phyloP scores from a whole-genome alignment of 2,329 filamentous ascomycete genomes.

The Ophiobolus disseminans region DNA sequence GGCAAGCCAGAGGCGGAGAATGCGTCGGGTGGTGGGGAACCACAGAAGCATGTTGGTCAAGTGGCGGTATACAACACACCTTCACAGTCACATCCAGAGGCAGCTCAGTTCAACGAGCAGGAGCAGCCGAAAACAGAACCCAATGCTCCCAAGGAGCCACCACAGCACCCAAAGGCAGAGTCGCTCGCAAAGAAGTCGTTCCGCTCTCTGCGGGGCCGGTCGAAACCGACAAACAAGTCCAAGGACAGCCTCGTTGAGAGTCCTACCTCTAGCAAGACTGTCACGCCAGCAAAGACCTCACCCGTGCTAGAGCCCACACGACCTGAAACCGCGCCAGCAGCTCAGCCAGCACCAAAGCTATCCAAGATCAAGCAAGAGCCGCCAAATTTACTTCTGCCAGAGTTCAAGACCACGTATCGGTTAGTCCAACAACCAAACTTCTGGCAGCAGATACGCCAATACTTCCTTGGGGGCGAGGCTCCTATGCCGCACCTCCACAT shows the following conservation, averaged over 20 bases:
- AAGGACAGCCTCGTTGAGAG: slow-evolving; percentile 28
- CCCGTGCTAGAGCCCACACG: slow-evolving; percentile 36
- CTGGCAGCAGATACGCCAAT: slow-evolving; percentile 52
- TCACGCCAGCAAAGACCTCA: slow-evolving; percentile 37
- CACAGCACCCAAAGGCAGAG: slow-evolving; percentile 24
- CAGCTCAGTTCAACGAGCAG: slow-evolving; percentile 59
- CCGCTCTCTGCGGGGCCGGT: slow-evolving; percentile 39
- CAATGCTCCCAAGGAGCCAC: slow-evolving; percentile 24
- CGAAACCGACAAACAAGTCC: slow-evolving; percentile 29
- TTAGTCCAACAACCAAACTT: slow-evolving; percentile 54
- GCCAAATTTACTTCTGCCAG: slow-evolving; percentile 72
- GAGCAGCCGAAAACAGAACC: slow-evolving; percentile 32
- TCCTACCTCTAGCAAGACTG: slow-evolving; percentile 48
- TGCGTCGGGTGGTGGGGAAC: slow-evolving; percentile 64
- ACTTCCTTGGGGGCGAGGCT: slow-evolving; percentile 57
- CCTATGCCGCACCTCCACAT: slow-evolving; percentile 73
- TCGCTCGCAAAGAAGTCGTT: slow-evolving; percentile 37
- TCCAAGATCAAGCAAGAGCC: slow-evolving; percentile 44
- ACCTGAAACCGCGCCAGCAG: slow-evolving; percentile 32
- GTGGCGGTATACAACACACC: slow-evolving; percentile 60
- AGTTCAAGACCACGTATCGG: slow-evolving; percentile 72
- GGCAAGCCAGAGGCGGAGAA: slow-evolving; percentile 60
- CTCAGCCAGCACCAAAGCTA: slow-evolving; percentile 37
- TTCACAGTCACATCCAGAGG: slow-evolving; percentile 58
- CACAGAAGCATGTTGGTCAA: slow-evolving; percentile 61